A percentile compares a stretch with the other conserved stretches of the same genome.
Evolutionary conservation across 2,329 filamentous ascomycete genomes (phyloP).

Genomic region (Dactylellina sp.): DNA sequence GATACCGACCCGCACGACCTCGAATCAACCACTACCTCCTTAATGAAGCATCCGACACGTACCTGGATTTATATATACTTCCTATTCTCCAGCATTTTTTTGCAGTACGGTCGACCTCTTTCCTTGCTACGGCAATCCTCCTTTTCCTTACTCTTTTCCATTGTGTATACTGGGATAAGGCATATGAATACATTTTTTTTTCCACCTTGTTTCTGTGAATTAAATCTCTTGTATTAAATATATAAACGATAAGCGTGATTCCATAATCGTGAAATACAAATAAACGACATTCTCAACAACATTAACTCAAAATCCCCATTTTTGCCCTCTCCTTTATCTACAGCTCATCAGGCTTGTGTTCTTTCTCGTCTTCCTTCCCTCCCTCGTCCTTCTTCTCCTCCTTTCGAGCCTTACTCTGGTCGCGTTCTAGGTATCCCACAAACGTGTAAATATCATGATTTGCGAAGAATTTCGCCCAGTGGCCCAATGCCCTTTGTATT

Average conservation of each 20-base stretch:
- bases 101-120: conserved; percentile 20
- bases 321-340: conserved; percentile 1
- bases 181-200: conserved; percentile 49
- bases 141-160: conserved; percentile 35
- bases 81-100: conserved; percentile 13
- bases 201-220: conserved; percentile 22
- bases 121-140: conserved; percentile 20
- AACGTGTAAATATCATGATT: conserved; percentile 49
- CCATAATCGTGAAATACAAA: too few relatives aligned
- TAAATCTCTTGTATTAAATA: neutral
- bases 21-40: conserved; percentile 42
- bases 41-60: conserved; percentile 38
- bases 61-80: conserved; percentile 35
- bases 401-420: conserved; percentile 24
- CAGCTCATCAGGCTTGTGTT: conserved; percentile 44
- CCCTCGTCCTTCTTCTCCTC: conserved; percentile 12
- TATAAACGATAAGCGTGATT: conserved; percentile 26
- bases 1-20: conserved; percentile 54
- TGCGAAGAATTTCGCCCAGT: conserved; percentile 51
- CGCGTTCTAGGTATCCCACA: conserved; percentile 39
- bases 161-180: conserved; percentile 54
- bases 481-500: conserved; percentile 47
- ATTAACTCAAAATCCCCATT: too few relatives aligned
- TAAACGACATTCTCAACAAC: too few relatives aligned
- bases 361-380: neutral